Percentiles rank a stretch among this genome's conserved stretches.
Evolutionary conservation across 2,329 filamentous ascomycete genomes (phyloP).

Genomic region (Trichoderma sp.): DNA sequence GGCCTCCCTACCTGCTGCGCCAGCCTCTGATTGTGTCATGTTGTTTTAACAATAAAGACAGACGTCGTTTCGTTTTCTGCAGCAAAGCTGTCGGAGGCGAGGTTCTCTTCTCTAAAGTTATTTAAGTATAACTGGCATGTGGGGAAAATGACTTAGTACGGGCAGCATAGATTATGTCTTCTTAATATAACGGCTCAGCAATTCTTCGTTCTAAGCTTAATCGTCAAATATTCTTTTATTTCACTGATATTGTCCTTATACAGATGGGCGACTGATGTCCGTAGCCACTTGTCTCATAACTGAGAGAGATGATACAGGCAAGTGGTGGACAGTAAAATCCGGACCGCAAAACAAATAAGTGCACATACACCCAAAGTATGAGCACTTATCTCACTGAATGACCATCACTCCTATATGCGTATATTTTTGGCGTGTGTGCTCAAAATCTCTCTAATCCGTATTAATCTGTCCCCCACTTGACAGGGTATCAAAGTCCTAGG

Average conservation of each 20-base stretch:
- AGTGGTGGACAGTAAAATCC: too few species aligned
- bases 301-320: neutral
- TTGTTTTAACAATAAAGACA: neutral
- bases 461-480: too few species aligned
- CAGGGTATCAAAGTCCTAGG: neutral
- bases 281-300: neutral
- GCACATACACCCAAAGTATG: too few species aligned
- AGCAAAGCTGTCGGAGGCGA: neutral
- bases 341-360: too few species aligned
- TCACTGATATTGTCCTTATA: neutral
- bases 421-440: too few species aligned
- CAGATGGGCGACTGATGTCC: neutral
- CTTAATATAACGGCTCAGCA: neutral
- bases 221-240: neutral
- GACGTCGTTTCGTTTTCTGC: neutral
- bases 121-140: neutral
- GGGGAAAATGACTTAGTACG: neutral
- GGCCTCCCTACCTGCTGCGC: neutral
- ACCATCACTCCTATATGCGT: too few species aligned
- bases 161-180: neutral
- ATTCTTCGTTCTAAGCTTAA: neutral
- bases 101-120: neutral
- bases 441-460: too few species aligned
- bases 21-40: neutral
- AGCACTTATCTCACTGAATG: too few species aligned